phyloP scores from a whole-genome alignment of 1,139 yeast genomes.

The Yamadazyma diddensiae region DNA sequence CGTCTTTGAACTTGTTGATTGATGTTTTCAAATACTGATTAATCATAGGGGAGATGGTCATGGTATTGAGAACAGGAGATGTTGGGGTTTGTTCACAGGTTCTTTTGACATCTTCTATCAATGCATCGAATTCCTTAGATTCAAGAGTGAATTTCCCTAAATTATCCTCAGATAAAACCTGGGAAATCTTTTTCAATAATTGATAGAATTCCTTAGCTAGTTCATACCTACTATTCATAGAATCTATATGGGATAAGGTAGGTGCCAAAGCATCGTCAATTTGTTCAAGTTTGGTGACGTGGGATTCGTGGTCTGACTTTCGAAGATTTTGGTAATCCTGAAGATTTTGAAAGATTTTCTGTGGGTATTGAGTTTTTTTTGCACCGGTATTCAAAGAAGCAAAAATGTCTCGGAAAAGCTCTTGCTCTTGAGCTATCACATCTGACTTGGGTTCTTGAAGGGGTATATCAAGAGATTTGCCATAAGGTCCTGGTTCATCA shows the following conservation, averaged over 20 bases:
- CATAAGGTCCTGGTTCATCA: conserved; percentile 4
- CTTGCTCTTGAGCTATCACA: conserved; percentile 21
- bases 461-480: neutral
- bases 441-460: neutral
- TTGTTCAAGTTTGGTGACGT: conserved; percentile 17
- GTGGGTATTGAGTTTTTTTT: neutral
- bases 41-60: conserved; percentile 37
- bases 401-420: conserved; percentile 24
- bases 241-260: conserved; percentile 21
- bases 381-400: conserved; percentile 15
- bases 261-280: conserved; percentile 24
- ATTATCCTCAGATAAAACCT: neutral
- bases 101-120: conserved; percentile 6
- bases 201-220: conserved; percentile 10
- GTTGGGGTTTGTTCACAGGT: conserved; percentile 16
- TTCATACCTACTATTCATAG: conserved; percentile 7
- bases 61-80: conserved; percentile 28
- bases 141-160: neutral
- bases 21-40: conserved; percentile 29
- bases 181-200: neutral
- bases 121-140: neutral
- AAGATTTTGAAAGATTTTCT: conserved; percentile 3
- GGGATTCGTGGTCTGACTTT: conserved; percentile 1
- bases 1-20: conserved; percentile 30
- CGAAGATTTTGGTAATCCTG: conserved; percentile 1